A percentile compares a stretch with the other conserved stretches of the same genome.
These are phyloP conservation scores for Dipodascus geniculatus DNA, from an alignment of 805 yeast genomes.

Conservation along the genomic window DNA sequence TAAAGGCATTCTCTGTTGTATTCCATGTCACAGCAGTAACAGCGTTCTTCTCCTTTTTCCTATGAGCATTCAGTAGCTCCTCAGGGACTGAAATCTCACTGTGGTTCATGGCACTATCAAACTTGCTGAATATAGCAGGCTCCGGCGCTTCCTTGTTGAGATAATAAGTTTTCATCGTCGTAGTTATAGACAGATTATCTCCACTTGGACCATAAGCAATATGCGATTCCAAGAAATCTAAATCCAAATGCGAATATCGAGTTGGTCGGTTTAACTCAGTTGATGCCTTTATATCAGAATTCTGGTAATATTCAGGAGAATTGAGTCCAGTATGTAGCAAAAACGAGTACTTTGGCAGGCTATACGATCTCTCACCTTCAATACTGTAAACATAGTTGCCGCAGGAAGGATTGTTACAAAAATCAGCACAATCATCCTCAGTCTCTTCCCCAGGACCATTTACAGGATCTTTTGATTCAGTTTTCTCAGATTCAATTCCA, in stretches of 20 bases:
- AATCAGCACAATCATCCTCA: background rate
- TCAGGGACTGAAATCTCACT: background rate
- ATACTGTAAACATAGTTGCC: background rate
- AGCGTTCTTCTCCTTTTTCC: background rate
- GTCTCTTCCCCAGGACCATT: background rate
- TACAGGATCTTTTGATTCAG: too few species aligned
- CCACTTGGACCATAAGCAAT: background rate
- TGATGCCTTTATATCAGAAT: too few species aligned
- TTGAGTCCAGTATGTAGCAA: background rate
- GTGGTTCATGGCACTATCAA: background rate
- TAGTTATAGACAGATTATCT: background rate
- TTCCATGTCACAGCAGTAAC: background rate
- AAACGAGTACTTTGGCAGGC: background rate
- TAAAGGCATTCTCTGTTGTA: background rate
- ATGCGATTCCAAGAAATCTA: background rate
- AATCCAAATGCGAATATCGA: background rate
- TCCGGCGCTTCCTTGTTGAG: background rate
- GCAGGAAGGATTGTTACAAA: too few species aligned
- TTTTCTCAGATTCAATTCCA: too few species aligned
- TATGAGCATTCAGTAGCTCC: background rate
- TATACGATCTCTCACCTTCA: background rate
- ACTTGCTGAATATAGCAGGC: background rate
- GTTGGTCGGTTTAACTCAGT: background rate
- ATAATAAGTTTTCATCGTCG: background rate
- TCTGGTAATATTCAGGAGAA: background rate